Base-by-base conservation (phyloP, 2,329 filamentous ascomycete species). In the Ophiostoma sp. region DNA sequence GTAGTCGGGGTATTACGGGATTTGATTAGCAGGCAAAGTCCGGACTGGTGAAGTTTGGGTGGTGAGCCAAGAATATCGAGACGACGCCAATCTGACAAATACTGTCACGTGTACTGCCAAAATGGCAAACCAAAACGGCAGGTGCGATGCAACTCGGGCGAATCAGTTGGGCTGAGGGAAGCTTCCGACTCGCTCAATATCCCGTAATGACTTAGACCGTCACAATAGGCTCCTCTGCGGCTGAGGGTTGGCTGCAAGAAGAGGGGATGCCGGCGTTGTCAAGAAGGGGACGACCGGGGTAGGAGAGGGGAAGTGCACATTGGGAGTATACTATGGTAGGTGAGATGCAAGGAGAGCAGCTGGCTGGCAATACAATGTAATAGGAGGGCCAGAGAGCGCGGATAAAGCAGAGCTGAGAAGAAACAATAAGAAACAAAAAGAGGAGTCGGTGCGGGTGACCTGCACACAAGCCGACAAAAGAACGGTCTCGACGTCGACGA, bases 201-300 rank as follows among this genome's bases (percentile, higher is more conserved):
- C 36, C 13, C 44, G 44, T 48, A 48, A 7, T 48, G 27, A n/a
- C n/a, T n/a, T n/a, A 41, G 3, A 41, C 15, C 17, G 44, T 48
- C 20, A n/a, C n/a, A 52, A 57, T 8, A 27, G 23, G 23, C 52
- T 8, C 8, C 11, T 57, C 23, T 13, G 52, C 52, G 52, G 23
- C 52, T 15, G 52, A 27, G n/a, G 15, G 17, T 48, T 48, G 44
- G 52, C 23, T 57, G 23, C 52, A 15, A 31, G 8, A 57, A 57
- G 52, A 57, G 52, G 52, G 52, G 52, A 13, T 57, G 52, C 20
- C 20, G 17, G 44, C 44, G 44, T 20, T 48, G 17, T 48, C 17
- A 48, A 27, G 23, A 57, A 57, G 52, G 52, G 52, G 52, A n/a
- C 27, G 48, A 57, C 52, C 52, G 52, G 52, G 52, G 52, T 57